Evolutionary conservation across 1,284 basidiomycete genomes (phyloP), one percentile per base, ranked within the genome.

Genomic region (Boletus semigastroideus): DNA sequence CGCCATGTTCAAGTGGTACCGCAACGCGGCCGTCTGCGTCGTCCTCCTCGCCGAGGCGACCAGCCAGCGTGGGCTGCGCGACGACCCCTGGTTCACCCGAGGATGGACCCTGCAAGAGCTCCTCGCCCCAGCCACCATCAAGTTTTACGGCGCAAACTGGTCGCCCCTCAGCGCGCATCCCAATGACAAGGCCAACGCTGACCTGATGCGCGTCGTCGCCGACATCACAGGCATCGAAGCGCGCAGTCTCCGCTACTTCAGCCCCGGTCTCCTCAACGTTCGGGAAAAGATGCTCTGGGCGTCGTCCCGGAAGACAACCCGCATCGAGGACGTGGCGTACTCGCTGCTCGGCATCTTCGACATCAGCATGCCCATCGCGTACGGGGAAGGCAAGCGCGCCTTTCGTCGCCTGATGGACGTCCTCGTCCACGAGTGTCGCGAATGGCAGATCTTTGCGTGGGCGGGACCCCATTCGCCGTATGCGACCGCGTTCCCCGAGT

Each of bases 311-410:
- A 43, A 40, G n/a, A 64, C 60, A 4, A 62, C 59, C 6, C 54
- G 43, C 13, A 38, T 42, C 14, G 61, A 62, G 41, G 60, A 63
- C 30, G 36, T 56, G n/a, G 59, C 60, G 12, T 64, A 59, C 22
- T 59, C 47, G 14, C 57, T 63, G n/a, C 31, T 61, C 12, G 61
- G 60, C 8, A 63, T 62, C 34, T 52, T 63, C 30, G 48, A 64
- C 31, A 51, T 64, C 33, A 66, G 52, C 49, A 60, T 66, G 31
- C 49, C 48, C 8, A 53, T 62, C 14, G 53, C 60, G 1, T 66
- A 64, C 12, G 64, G 64, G 31, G 57, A 66, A 33, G 62, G 64
- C 5, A 54, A 54, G n/a, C 49, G 62, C 5, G 59, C 64, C 5
- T 66, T 64, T 22, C 54, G 49, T 39, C 52, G 64, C 36, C 49